These are phyloP conservation scores for Collybia sordida DNA, from an alignment of 768 basidiomycete species.

Conservation along the genomic window DNA sequence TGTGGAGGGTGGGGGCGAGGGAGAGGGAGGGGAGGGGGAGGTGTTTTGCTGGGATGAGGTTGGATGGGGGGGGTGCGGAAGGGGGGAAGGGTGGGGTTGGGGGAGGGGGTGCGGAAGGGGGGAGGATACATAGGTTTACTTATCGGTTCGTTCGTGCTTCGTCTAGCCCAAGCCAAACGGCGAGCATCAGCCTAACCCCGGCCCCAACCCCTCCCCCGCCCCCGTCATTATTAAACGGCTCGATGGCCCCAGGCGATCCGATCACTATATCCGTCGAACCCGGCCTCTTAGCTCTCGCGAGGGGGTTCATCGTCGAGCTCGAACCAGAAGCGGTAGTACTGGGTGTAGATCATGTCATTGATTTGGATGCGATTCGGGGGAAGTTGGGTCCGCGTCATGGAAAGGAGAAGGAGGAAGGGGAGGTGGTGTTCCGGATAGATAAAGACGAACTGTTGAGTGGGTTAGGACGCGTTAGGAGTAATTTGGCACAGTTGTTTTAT, in stretches of 20 bases:
- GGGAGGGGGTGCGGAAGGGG: constrained; percentile 77
- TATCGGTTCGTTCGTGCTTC: constrained; percentile 63
- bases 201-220: no score
- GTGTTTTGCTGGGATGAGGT: constrained; percentile 85
- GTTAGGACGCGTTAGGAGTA: constrained; percentile 86
- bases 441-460: constrained; percentile 89
- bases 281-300: constrained; percentile 75
- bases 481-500: constrained; percentile 88
- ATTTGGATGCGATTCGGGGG: no score
- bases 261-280: constrained; percentile 89
- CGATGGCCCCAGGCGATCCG: constrained; percentile 78
- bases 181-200: no score
- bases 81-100: constrained; percentile 87
- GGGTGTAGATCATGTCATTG: constrained; percentile 87
- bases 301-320: constrained; percentile 82
- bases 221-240: constrained; percentile 58
- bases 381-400: constrained; percentile 16
- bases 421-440: constrained; percentile 79
- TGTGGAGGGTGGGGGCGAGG: constrained; percentile 87
- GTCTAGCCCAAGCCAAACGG: no score
- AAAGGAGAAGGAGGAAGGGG: no score
- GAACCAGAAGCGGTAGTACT: constrained; percentile 62
- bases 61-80: constrained; percentile 82
- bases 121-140: constrained; percentile 73
- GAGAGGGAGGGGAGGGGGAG: constrained; percentile 82